Conservation (phyloP, 208 protist species). For the Acanthamoeba healyi region DNA sequence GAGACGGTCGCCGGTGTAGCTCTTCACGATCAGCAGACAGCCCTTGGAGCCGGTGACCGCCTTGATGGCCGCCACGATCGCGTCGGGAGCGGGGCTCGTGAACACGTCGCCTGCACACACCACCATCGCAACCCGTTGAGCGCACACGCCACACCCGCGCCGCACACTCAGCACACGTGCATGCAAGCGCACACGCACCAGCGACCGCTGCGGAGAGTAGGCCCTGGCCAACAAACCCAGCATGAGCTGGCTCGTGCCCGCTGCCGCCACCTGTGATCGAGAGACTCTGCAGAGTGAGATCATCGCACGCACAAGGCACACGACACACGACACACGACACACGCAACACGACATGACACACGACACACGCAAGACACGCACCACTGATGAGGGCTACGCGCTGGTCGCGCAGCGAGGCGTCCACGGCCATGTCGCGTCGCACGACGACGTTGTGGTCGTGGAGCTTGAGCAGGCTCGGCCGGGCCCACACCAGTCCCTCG, state of each 20-base stretch:
- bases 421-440: conserved; percentile 31
- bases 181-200: conserved; percentile 77
- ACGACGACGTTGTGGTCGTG: conserved; percentile 61
- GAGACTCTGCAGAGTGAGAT: conserved; percentile 42
- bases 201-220: conserved; percentile 94
- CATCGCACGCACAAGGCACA: conserved; percentile 85
- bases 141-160: too few relatives aligned
- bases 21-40: conserved; percentile 93
- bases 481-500: conserved; percentile 35
- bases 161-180: too few relatives aligned
- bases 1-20: conserved; percentile 94
- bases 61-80: conserved; percentile 91
- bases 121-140: neutral
- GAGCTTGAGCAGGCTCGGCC: conserved; percentile 5
- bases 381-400: conserved; percentile 49
- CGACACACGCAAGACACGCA: neutral
- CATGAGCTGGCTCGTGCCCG: conserved; percentile 94
- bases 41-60: conserved; percentile 81
- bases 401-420: conserved; percentile 30
- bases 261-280: conserved; percentile 91
- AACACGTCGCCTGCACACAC: conserved; percentile 88
- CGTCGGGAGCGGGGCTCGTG: conserved; percentile 90
- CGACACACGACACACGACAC: too few relatives aligned
- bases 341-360: neutral
- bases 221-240: conserved; percentile 91